Evolutionary conservation across 805 yeast genomes (phyloP).

Genomic region (Saccharomycopsis fermentans): DNA sequence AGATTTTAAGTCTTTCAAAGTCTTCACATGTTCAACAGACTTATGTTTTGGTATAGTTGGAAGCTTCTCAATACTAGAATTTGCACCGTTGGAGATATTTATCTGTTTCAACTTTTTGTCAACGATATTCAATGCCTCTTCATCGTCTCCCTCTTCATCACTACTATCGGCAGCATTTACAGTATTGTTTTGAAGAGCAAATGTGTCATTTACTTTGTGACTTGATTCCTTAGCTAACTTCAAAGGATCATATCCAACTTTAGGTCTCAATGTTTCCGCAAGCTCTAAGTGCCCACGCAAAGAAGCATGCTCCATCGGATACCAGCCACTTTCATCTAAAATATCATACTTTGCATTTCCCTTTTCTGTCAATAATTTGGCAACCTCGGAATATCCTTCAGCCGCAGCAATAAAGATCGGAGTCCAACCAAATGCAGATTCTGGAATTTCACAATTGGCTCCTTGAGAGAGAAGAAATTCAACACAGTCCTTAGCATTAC

Average conservation of each 20-base stretch:
- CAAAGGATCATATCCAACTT: conserved; percentile 28
- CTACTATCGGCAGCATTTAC: neutral
- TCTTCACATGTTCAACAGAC: neutral
- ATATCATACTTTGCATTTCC: conserved; percentile 42
- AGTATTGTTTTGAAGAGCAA: neutral
- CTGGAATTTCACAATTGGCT: conserved; percentile 71
- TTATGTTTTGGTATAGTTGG: conserved; percentile 11
- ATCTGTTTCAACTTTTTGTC: neutral
- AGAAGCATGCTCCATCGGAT: conserved; percentile 95
- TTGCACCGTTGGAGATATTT: conserved; percentile 10
- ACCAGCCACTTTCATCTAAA: conserved; percentile 86
- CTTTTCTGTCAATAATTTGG: conserved; percentile 39
- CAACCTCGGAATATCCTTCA: conserved; percentile 61
- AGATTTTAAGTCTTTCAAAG: neutral
- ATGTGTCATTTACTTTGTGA: conserved; percentile 14
- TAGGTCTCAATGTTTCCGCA: conserved; percentile 51
- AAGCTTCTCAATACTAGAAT: conserved; percentile 20
- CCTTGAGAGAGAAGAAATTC: conserved; percentile 42
- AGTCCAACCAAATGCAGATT: conserved; percentile 83
- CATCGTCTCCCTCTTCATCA: neutral
- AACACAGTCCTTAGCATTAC: conserved; percentile 45
- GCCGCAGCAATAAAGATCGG: conserved; percentile 86
- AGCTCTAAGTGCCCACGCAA: conserved; percentile 75
- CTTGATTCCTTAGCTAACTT: conserved; percentile 11
- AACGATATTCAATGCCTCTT: neutral